Conservation (phyloP, 1,284 basidiomycete species). For the Rhizopogon parksii region DNA sequence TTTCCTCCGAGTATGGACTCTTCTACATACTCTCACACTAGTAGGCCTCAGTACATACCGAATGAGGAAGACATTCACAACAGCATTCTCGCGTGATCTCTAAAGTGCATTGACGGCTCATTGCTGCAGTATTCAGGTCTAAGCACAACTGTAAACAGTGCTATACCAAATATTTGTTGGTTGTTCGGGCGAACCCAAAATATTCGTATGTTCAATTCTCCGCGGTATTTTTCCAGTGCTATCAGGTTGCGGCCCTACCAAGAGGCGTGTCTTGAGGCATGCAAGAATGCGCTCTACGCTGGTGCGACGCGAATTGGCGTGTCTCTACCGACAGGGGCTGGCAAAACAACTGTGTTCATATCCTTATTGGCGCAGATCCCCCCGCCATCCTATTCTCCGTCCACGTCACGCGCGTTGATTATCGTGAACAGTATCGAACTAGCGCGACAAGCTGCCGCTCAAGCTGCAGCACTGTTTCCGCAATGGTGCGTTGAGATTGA, state of each 20-base stretch:
- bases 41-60: slow-evolving; percentile 12
- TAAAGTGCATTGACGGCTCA: too few relatives aligned
- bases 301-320: slow-evolving; percentile 81
- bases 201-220: background rate
- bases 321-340: slow-evolving; percentile 85
- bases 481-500: slow-evolving; percentile 85
- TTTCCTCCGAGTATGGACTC: slow-evolving; percentile 18
- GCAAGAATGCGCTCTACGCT: slow-evolving; percentile 60
- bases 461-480: slow-evolving; percentile 65
- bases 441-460: slow-evolving; percentile 79
- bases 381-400: slow-evolving; percentile 35
- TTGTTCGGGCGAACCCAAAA: background rate
- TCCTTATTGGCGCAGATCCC: slow-evolving; percentile 61
- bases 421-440: slow-evolving; percentile 87
- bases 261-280: slow-evolving; percentile 76
- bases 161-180: too few relatives aligned
- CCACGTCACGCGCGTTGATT: slow-evolving; percentile 61
- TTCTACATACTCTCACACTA: slow-evolving; percentile 21
- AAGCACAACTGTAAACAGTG: background rate
- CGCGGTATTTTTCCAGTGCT: slow-evolving; percentile 9
- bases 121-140: too few relatives aligned
- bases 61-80: slow-evolving; percentile 15
- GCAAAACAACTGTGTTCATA: slow-evolving; percentile 92
- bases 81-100: background rate
- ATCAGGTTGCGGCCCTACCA: slow-evolving; percentile 82